Base-by-base conservation (phyloP, 2,329 filamentous ascomycete species). In the Aphanoascus verrucosus region DNA sequence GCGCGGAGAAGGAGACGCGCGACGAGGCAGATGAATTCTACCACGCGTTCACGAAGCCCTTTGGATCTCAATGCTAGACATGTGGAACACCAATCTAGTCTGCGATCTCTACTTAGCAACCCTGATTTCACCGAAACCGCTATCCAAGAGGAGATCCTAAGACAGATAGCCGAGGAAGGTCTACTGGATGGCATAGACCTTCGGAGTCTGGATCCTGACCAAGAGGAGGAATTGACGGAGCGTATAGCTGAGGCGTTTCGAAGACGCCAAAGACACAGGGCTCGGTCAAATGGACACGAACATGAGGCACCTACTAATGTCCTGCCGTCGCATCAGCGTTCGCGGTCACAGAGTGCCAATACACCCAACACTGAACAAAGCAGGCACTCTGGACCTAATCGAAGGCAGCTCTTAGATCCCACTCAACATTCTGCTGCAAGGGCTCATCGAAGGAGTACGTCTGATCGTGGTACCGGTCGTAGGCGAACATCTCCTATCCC, bases 151-250 rank as follows among this genome's bases (percentile, higher is more conserved):
- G 89, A 95, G 65, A 94, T 96, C 55, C 80, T 94, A 60, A 81
- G 88, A 42, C 88, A 94, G 65, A 95, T 94, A 55, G 79, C 90
- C 60, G 85, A 91, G 58, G 88, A 95, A 64, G 89, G 91, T 0
- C 72, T 96, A 17, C 70, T 95, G 34, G 88, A 96, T 62, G 90
- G 88, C 15, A 82, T 96, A 45, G 90, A 96, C 64, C 72, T 96
- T 53, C 86, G 93, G 62, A 90, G 90, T 58, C 82, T 96, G 52
- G 89, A 91, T 57, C 77, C 88, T 14, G 81, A 75, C 47, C 86
- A 89, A 62, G 88, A 96, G 64, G 89, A 96, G 63, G 88, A 94
- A 63, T 81, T 97, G 14, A 94, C 87, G 59, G 86, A 91, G 63
- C 83, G 86, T 55, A 95, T 97, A 61, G 90, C 89, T 1, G 87